Percentiles rank a stretch among this genome's conserved stretches.
Conservation (phyloP, 495 filamentous ascomycete species). For the Penicillium simplicissimum region DNA sequence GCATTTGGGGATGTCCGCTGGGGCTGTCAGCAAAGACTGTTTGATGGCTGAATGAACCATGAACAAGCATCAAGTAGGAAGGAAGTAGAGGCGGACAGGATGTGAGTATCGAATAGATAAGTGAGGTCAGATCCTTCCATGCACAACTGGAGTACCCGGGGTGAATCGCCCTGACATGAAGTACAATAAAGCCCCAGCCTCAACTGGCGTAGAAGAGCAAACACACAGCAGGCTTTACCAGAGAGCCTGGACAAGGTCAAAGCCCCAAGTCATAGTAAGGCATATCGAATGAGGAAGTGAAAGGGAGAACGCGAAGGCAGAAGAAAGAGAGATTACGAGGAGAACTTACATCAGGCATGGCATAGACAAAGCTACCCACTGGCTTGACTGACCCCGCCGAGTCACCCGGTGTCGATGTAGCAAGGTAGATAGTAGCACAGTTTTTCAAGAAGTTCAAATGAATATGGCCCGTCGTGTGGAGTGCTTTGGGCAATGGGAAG, state of each 20-base stretch:
- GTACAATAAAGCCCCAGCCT: background rate
- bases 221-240: background rate
- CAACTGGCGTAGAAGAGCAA: background rate
- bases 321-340: background rate
- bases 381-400: slow-evolving; percentile 40
- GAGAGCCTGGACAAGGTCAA: background rate
- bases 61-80: background rate
- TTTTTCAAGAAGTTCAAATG: slow-evolving; percentile 69
- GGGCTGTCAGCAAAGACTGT: slow-evolving; percentile 5
- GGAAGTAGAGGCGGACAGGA: background rate
- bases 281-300: background rate
- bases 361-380: slow-evolving; percentile 80
- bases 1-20: slow-evolving; percentile 41
- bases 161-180: background rate
- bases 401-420: slow-evolving; percentile 66
- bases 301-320: background rate
- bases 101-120: background rate
- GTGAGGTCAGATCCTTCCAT: background rate
- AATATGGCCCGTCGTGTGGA: slow-evolving; percentile 77
- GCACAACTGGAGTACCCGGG: background rate
- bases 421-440: slow-evolving; percentile 72
- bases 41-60: background rate
- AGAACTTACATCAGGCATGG: slow-evolving; percentile 77
- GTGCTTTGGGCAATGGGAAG: slow-evolving; percentile 71
- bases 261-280: background rate